phyloP scores from a whole-genome alignment of 768 basidiomycete species.

The Dacryopinax primogenitus region DNA sequence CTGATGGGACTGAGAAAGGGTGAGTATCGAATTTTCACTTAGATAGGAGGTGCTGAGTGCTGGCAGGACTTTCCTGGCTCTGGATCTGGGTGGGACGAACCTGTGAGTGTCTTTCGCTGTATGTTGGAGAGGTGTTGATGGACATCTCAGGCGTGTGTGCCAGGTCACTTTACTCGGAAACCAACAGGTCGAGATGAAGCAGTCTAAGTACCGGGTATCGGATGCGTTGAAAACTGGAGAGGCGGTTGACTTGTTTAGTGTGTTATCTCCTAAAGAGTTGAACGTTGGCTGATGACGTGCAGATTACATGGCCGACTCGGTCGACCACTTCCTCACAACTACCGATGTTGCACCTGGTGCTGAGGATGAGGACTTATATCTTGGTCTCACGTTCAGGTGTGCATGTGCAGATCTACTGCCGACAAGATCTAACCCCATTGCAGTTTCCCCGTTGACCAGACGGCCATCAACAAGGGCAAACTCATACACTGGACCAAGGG shows the following conservation, averaged over 20 bases:
- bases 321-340: conserved; percentile 84
- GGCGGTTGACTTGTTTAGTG: conserved; percentile 74
- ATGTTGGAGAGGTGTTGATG: background rate
- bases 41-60: conserved; percentile 1
- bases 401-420: background rate
- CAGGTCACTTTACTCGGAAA: conserved; percentile 85
- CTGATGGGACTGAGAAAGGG: conserved; percentile 90
- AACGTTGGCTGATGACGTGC: too few relatives aligned
- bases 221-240: conserved; percentile 88
- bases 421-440: background rate
- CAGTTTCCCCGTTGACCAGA: conserved; percentile 95
- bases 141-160: conserved; percentile 64
- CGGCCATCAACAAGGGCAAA: conserved; percentile 76
- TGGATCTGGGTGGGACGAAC: conserved; percentile 96
- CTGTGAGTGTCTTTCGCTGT: conserved; percentile 41
- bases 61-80: conserved; percentile 78
- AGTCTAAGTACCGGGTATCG: conserved; percentile 95
- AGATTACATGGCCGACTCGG: conserved; percentile 97
- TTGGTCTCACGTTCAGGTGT: conserved; percentile 75
- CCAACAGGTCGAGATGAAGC: conserved; percentile 75
- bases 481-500: conserved; percentile 95
- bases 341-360: conserved; percentile 24
- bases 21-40: conserved; percentile 28
- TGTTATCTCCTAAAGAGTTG: conserved; percentile 18
- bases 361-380: conserved; percentile 34